Evolutionary conservation across 129 eudicot species (phyloP), one percentile per base, ranked within the genome.

Genomic region (Calendula officinalis): DNA sequence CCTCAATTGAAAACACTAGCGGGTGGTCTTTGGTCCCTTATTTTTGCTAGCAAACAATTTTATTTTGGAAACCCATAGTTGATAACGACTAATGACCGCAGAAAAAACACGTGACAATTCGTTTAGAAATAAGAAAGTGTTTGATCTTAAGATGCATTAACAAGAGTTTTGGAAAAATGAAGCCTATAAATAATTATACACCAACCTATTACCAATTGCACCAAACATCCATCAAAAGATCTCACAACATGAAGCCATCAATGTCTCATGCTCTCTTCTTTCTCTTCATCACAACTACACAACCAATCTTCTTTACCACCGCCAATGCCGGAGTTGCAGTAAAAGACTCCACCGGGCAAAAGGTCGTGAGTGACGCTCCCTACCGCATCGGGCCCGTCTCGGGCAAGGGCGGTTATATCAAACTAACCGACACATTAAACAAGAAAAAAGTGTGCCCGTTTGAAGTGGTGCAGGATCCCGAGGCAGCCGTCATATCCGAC

Each of bases 391-490:
- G 67, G 4, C 67, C 67, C 11, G 67, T 48, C 41, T 16, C 4
- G n/a, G n/a, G n/a, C 5, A 36, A 47, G 11, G 67, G 67, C 27
- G 67, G 67, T 8, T 7, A 44, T 8, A 37, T 69, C 52, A 69
- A 69, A 60, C 47, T 69, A 69, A 59, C 67, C 10, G 38, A 58
- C 75, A 58, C 33, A 15, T 47, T 16, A 6, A 13, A 55, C 63
- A 54, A 32, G 0, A 67, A 54, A 11, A 67, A 67, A 53, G 5
- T 53, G 0, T 68, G 73, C 30, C 56, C 64, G 3, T 14, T 13
- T 5, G 14, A 42, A 1, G 64, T 34, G 46, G 46, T 68, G 7
- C 73, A 68, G 36, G 73, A 56, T 56, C 65, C 57, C 4, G 3
- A 56, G 57, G n/a, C n/a, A n/a, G 57, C 3, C 35, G 34, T 33